These are phyloP conservation scores for Suillus subalutaceus DNA, from an alignment of 768 basidiomycete species.

Conservation along the genomic window DNA sequence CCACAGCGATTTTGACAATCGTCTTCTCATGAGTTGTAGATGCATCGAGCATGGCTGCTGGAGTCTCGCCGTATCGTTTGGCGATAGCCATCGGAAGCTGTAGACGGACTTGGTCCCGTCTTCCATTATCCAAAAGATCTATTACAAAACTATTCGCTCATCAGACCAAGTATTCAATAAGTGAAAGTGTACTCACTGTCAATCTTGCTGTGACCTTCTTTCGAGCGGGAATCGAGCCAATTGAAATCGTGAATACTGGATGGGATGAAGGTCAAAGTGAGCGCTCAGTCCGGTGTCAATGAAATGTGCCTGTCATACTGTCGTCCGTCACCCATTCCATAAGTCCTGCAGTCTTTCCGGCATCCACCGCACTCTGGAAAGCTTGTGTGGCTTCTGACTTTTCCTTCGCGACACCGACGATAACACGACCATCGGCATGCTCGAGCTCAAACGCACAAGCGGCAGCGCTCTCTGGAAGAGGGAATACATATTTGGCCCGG, in stretches of 20 bases:
- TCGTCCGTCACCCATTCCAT: slow-evolving; percentile 55
- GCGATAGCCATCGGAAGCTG: slow-evolving; percentile 55
- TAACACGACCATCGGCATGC: slow-evolving; percentile 43
- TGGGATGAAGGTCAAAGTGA: neutral
- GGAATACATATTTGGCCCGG: slow-evolving; percentile 59
- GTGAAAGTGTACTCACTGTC: slow-evolving; percentile 38
- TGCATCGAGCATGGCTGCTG: slow-evolving; percentile 39
- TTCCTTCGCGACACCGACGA: slow-evolving; percentile 53
- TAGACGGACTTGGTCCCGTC: slow-evolving; percentile 51
- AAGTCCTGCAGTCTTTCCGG: slow-evolving; percentile 47
- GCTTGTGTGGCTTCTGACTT: slow-evolving; percentile 43
- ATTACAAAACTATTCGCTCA: slow-evolving; percentile 47
- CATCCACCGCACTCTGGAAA: slow-evolving; percentile 42
- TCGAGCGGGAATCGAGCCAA: slow-evolving; percentile 52
- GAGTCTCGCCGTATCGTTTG: slow-evolving; percentile 52
- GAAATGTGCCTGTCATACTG: slow-evolving; percentile 36
- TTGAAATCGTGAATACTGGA: slow-evolving; percentile 59
- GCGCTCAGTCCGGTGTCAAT: neutral
- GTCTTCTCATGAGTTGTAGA: slow-evolving; percentile 34
- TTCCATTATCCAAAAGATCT: slow-evolving; percentile 53
- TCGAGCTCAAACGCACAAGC: slow-evolving; percentile 58
- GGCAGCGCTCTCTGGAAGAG: slow-evolving; percentile 56
- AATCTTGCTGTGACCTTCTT: slow-evolving; percentile 43
- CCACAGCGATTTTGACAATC: slow-evolving; percentile 42
- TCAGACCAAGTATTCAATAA: neutral